These are phyloP conservation scores for Trametes gibbosa DNA, from an alignment of 768 basidiomycete genomes.

Conservation along the genomic window DNA sequence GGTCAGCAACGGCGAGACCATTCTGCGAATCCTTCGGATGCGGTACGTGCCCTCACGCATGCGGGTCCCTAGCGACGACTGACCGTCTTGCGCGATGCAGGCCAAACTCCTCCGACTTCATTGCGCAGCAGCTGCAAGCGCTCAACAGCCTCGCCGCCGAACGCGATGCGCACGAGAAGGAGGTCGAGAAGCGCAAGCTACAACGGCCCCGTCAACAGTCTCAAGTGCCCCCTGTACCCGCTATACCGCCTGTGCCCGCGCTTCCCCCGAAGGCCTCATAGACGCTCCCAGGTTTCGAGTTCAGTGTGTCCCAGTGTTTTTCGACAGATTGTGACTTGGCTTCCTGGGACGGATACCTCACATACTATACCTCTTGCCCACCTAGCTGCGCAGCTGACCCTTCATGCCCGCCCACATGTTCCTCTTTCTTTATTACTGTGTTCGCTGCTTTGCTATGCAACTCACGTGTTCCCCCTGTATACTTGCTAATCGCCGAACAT, in stretches of 20 bases:
- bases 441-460: conserved; percentile 3
- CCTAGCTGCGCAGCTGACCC: not conserved
- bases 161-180: conserved; percentile 69
- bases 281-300: not conserved
- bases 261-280: conserved; percentile 16
- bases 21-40: conserved; percentile 94
- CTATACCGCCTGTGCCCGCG: conserved; percentile 27
- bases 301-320: not conserved
- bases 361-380: conserved; percentile 26
- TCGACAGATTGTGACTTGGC: not conserved
- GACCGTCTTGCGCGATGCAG: conserved; percentile 36
- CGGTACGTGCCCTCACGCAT: conserved; percentile 48
- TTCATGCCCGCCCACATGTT: not conserved
- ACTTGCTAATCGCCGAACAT: conserved; percentile 7
- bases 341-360: conserved; percentile 27
- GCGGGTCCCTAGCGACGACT: not conserved
- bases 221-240: conserved; percentile 32
- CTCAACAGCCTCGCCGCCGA: conserved; percentile 81
- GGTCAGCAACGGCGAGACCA: conserved; percentile 76
- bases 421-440: not conserved
- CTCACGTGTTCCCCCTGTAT: conserved; percentile 9
- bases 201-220: conserved; percentile 46
- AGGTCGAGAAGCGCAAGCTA: conserved; percentile 54
- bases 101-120: conserved; percentile 80
- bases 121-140: conserved; percentile 82